A percentile compares a stretch with the other conserved stretches of the same genome.
Evolutionary conservation across 2,329 filamentous ascomycete genomes (phyloP).

Genomic region (Ceratocystis harringtonii): DNA sequence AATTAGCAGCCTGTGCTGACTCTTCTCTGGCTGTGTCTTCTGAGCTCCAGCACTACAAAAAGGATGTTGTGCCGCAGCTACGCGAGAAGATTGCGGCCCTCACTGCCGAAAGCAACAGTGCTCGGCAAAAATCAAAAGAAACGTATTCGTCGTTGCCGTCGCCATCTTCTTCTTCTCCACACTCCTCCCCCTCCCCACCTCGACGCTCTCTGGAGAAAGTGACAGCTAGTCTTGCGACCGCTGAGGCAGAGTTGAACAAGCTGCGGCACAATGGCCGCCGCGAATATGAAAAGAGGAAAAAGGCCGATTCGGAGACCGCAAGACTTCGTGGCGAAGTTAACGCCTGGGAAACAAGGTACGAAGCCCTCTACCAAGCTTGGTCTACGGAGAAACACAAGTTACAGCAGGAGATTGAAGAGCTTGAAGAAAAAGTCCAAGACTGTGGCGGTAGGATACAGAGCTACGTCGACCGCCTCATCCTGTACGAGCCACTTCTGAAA

Average conservation of each 20-base stretch:
- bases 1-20: not conserved
- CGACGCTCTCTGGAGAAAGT: not conserved
- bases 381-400: conserved; percentile 16
- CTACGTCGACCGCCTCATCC: conserved; percentile 17
- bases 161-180: not conserved
- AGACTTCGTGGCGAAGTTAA: not conserved
- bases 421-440: conserved; percentile 17
- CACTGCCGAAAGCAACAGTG: not conserved
- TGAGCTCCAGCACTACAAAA: not conserved
- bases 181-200: not conserved
- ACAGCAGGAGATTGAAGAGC: not conserved
- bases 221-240: not conserved
- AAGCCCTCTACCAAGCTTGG: conserved; percentile 15
- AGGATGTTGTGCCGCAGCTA: not conserved
- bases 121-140: not conserved
- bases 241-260: not conserved
- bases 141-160: not conserved
- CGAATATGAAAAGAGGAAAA: not conserved
- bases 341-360: conserved; percentile 17
- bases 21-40: not conserved
- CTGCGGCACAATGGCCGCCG: not conserved
- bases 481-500: conserved; percentile 20
- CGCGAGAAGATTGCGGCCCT: conserved; percentile 3
- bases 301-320: not conserved
- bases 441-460: conserved; percentile 15